Conservation (phyloP, 176 grass and related monocot species). For the Avena atlantica region DNA sequence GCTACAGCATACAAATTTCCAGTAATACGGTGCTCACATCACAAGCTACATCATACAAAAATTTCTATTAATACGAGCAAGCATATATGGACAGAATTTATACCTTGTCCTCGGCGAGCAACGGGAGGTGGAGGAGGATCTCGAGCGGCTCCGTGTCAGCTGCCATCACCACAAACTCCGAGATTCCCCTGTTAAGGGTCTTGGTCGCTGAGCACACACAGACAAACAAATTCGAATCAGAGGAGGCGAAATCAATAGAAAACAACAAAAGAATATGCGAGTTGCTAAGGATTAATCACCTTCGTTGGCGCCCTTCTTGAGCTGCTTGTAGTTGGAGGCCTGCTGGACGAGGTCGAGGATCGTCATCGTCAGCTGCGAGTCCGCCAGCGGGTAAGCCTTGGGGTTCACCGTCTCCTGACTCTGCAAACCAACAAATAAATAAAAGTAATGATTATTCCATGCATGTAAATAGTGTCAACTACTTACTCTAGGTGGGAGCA, state of each 20-base stretch:
- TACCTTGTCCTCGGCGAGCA: constrained; percentile 87
- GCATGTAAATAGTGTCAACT: constrained; percentile 11
- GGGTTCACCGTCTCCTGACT: constrained; percentile 85
- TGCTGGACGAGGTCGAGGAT: constrained; percentile 83
- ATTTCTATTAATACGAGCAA: not conserved
- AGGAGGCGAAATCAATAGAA: not conserved
- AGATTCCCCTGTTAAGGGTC: constrained; percentile 85
- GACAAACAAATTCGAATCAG: not conserved
- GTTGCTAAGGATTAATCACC: constrained; percentile 44
- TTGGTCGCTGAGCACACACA: constrained; percentile 60
- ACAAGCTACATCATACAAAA: not conserved
- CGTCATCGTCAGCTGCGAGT: constrained; percentile 68
- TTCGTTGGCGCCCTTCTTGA: constrained; percentile 94
- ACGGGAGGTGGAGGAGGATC: constrained; percentile 86
- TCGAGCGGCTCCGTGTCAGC: constrained; percentile 85
- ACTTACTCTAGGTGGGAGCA: constrained; percentile 66
- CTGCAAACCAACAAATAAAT: constrained; percentile 15
- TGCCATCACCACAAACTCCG: constrained; percentile 92
- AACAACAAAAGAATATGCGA: not conserved
- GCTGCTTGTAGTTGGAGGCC: constrained; percentile 88
- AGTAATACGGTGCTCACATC: not conserved
- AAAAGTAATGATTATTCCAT: not conserved
- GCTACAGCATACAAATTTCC: not conserved
- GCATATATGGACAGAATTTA: not conserved
- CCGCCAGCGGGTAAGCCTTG: constrained; percentile 87